Evolutionary conservation across 2,329 filamentous ascomycete genomes (phyloP).

Genomic region (Penicillium sp.): DNA sequence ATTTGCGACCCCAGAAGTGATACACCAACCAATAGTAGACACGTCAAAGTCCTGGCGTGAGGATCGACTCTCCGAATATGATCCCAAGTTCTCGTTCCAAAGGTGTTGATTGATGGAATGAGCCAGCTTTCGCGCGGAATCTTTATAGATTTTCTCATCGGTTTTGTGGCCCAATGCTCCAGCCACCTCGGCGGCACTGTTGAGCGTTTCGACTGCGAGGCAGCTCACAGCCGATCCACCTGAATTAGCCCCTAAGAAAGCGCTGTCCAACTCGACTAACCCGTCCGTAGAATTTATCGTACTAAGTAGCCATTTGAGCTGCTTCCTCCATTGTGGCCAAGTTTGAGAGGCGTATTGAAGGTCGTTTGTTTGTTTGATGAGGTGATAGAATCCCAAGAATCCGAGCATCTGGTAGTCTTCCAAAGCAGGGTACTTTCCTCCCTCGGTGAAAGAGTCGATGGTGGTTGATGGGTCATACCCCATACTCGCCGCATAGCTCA

Average conservation of each 20-base stretch:
- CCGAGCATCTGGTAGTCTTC: constrained; percentile 11
- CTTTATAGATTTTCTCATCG: neutral
- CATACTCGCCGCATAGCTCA: constrained; percentile 16
- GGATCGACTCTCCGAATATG: constrained; percentile 8
- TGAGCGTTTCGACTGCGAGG: constrained; percentile 5
- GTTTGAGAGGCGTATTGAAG: constrained; percentile 2
- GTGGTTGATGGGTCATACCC: constrained; percentile 11
- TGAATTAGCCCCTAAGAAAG: neutral
- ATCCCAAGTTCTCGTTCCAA: constrained; percentile 14
- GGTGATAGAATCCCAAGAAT: constrained; percentile 3
- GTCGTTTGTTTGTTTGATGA: constrained; percentile 2
- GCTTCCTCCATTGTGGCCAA: constrained; percentile 5
- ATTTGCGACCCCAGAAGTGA: constrained; percentile 31
- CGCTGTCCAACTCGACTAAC: neutral
- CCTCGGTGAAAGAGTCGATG: constrained; percentile 23
- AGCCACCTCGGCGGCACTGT: constrained; percentile 3
- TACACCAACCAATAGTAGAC: constrained; percentile 10
- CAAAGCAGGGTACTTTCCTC: constrained; percentile 3
- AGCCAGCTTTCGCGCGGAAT: neutral
- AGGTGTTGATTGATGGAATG: constrained; percentile 8
- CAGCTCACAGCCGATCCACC: constrained; percentile 6
- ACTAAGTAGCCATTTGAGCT: constrained; percentile 4
- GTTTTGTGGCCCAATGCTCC: neutral
- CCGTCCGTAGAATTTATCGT: constrained; percentile 7
- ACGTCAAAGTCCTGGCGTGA: constrained; percentile 8